phyloP scores from a whole-genome alignment of 768 basidiomycete species.

The Coprinopsis sp. region DNA sequence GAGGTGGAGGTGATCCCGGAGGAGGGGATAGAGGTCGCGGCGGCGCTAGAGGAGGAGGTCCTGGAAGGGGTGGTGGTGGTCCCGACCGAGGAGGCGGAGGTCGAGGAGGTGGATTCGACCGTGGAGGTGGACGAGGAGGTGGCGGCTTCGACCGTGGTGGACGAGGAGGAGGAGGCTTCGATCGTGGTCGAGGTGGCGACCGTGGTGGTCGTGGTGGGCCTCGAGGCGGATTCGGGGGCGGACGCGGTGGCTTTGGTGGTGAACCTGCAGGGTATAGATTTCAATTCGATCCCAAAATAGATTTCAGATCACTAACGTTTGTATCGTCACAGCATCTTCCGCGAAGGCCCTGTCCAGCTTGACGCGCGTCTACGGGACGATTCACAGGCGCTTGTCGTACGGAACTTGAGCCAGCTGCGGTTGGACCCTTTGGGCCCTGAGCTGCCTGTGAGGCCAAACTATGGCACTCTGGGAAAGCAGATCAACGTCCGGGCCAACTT shows the following conservation, averaged over 20 bases:
- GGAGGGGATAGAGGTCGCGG: conserved; percentile 2
- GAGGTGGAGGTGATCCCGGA: not conserved
- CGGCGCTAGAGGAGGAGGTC: not conserved
- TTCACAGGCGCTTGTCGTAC: conserved; percentile 39
- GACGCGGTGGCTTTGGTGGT: conserved; percentile 22
- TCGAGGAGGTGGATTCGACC: not conserved
- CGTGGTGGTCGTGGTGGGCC: conserved; percentile 25
- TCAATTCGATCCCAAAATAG: not conserved
- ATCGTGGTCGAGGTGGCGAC: conserved; percentile 16
- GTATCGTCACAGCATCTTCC: conserved; percentile 34
- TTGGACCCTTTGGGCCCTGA: conserved; percentile 32
- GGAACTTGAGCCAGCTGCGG: conserved; percentile 28
- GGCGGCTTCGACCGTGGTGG: conserved; percentile 3
- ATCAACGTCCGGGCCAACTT: conserved; percentile 63
- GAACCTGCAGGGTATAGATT: conserved; percentile 32
- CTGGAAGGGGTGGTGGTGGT: not conserved
- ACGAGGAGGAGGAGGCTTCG: conserved; percentile 33
- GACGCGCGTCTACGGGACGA: conserved; percentile 39
- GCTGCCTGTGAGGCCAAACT: conserved; percentile 57
- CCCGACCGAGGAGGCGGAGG: not conserved
- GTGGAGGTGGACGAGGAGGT: conserved; percentile 3
- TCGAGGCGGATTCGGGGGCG: conserved; percentile 25
- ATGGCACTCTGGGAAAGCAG: conserved; percentile 43
- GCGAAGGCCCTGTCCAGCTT: conserved; percentile 32
- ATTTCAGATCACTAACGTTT: conserved; percentile 7